Evolutionary conservation across 352 stramenopile species (phyloP).

Genomic region (Phytopythium aichiense): DNA sequence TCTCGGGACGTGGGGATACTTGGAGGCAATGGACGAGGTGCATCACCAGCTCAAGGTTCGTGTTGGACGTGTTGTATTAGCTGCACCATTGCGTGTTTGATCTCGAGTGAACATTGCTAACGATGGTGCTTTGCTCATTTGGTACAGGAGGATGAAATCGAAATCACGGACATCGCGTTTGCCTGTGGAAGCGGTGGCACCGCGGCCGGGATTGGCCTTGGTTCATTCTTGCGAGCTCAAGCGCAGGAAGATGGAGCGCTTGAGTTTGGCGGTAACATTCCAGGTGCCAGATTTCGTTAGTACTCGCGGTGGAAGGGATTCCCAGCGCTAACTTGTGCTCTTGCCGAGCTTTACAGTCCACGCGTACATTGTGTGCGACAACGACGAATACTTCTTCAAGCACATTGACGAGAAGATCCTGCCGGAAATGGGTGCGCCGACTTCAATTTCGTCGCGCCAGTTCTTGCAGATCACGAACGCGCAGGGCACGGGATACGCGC

Average conservation of each 20-base stretch:
- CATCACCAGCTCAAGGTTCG: constrained; percentile 63
- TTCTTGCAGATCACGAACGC: constrained; percentile 83
- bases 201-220: constrained; percentile 68
- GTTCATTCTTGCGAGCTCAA: constrained; percentile 62
- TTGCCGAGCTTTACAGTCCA: constrained; percentile 46
- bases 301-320: not conserved
- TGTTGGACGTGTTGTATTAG: not conserved
- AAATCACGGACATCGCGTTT: constrained; percentile 80
- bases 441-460: constrained; percentile 43
- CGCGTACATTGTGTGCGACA: constrained; percentile 86
- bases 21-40: constrained; percentile 90
- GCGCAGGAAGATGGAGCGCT: constrained; percentile 26
- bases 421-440: constrained; percentile 55
- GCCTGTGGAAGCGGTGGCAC: constrained; percentile 81
- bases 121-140: not conserved
- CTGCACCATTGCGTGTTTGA: not conserved
- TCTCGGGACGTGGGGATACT: constrained; percentile 92
- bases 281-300: constrained; percentile 17
- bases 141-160: constrained; percentile 36
- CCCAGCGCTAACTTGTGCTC: not conserved
- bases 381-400: constrained; percentile 79
- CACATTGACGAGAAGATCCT: constrained; percentile 75
- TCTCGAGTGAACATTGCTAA: not conserved
- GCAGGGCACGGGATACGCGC: constrained; percentile 77
- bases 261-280: constrained; percentile 30